Evolutionary conservation across 2,329 filamentous ascomycete genomes (phyloP), one percentile per base, ranked within the genome.

Genomic region (Aureobasidium sp.): DNA sequence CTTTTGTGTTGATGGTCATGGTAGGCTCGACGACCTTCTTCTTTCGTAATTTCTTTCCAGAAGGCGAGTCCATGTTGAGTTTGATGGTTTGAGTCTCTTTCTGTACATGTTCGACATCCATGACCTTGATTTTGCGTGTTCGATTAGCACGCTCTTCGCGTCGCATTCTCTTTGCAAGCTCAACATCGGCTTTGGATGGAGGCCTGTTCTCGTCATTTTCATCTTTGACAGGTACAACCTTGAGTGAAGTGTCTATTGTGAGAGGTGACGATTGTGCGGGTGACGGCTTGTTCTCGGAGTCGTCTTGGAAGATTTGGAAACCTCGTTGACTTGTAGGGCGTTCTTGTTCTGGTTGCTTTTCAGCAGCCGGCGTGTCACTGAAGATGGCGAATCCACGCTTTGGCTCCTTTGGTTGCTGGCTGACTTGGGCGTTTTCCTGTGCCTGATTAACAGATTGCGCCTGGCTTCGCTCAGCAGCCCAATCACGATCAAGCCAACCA

Each of bases 31-130:
- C 75, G 9, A 78, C 78, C 33, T 84, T 84, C 55, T 85, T 86
- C 72, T 89, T 89, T 79, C 86, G 88, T 60, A 93, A 81, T 73
- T 95, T 97, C 4, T 85, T 85, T n/a, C 86, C 84, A 0, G 89
- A 89, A 0, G 92, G 93, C 1, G 93, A 96, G 68, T 94, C 90
- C 59, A 97, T 78, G 67, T 96, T 96, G 61, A 91, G 88, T 79
- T 95, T 94, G 73, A 97, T 90, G 94, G 93, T 96, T 73, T 96
- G 91, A 2, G 92, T 95, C 74, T 95, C 91, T 57, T 78, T 81
- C 67, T 92, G 76, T 55, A 78, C 74, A 47, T 96, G 91, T 74
- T 93, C 74, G 10, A 77, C 73, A 38, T 96, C 91, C 75, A 89
- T 87, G 49, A 88, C 76, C 74, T 95, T 93, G 75, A 92, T 79